phyloP scores from a whole-genome alignment of 2,329 filamentous ascomycete genomes.

The Stagonosporopsis tanaceti region DNA sequence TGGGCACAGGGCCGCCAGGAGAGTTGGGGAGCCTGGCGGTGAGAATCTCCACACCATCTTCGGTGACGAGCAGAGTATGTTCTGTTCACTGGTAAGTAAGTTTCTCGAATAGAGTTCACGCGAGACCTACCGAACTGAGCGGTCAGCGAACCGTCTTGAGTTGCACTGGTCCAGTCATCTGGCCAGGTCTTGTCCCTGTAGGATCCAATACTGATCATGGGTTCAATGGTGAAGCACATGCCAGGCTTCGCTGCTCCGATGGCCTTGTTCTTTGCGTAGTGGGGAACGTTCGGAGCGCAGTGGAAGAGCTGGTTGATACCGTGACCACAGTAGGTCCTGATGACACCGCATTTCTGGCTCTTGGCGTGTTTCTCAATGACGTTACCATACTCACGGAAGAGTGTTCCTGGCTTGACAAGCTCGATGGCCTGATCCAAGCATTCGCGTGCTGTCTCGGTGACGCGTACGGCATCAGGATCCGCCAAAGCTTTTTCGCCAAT shows the following conservation, averaged over 20 bases:
- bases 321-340: conserved; percentile 95
- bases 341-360: conserved; percentile 82
- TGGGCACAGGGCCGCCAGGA: conserved; percentile 74
- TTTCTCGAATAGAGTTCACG: too few species aligned
- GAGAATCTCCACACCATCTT: conserved; percentile 80
- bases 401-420: conserved; percentile 88
- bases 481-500: conserved; percentile 86
- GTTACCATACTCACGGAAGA: conserved; percentile 92
- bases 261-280: conserved; percentile 98
- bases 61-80: conserved; percentile 84
- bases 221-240: conserved; percentile 99
- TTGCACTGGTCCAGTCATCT: conserved; percentile 97
- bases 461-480: conserved; percentile 85
- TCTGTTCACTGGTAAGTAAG: conserved; percentile 57
- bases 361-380: conserved; percentile 96
- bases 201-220: conserved; percentile 94
- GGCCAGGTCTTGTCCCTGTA: conserved; percentile 96
- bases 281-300: conserved; percentile 89
- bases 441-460: conserved; percentile 89
- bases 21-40: conserved; percentile 77
- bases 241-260: conserved; percentile 92
- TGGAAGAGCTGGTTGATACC: conserved; percentile 96
- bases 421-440: conserved; percentile 91
- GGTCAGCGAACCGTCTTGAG: conserved; percentile 84
- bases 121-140: conserved; percentile 82